These are phyloP conservation scores for Globisporangium canariense DNA, from an alignment of 352 stramenopile genomes.

Conservation along the genomic window DNA sequence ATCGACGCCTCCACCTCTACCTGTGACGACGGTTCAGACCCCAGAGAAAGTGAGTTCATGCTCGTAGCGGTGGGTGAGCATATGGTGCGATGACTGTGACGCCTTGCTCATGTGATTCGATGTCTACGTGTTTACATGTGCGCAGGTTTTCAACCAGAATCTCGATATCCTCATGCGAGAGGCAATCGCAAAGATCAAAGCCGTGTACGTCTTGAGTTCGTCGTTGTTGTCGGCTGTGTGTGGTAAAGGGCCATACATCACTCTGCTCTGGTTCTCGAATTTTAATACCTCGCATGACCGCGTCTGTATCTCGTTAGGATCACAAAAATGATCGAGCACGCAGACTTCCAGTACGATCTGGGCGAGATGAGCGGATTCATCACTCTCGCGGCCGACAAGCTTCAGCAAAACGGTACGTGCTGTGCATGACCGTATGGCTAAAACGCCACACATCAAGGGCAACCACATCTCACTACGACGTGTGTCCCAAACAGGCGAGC, in stretches of 20 bases:
- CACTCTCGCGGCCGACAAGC: constrained; percentile 34
- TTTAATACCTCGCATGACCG: too few species aligned
- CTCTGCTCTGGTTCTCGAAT: not conserved
- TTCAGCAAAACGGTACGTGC: constrained; percentile 42
- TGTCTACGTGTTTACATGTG: not conserved
- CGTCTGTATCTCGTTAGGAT: constrained; percentile 30
- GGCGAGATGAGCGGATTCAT: constrained; percentile 40
- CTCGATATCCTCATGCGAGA: constrained; percentile 55
- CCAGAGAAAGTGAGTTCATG: constrained; percentile 27
- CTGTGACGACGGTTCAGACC: constrained; percentile 17
- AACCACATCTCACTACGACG: not conserved
- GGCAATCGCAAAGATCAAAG: constrained; percentile 42
- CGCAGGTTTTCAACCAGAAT: constrained; percentile 51
- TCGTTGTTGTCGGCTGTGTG: not conserved
- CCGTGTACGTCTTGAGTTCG: constrained; percentile 33
- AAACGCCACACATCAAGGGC: not conserved
- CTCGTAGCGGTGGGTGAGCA: not conserved
- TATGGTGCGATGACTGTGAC: not conserved
- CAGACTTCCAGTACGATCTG: constrained; percentile 35
- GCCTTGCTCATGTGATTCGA: not conserved
- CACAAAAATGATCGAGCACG: constrained; percentile 36
- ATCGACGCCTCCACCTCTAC: not conserved
- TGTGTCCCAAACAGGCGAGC: constrained; percentile 24
- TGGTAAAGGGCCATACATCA: not conserved
- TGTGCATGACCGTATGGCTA: not conserved